phyloP scores from a whole-genome alignment of 768 basidiomycete species.

The Clitopilus passeckerianus region DNA sequence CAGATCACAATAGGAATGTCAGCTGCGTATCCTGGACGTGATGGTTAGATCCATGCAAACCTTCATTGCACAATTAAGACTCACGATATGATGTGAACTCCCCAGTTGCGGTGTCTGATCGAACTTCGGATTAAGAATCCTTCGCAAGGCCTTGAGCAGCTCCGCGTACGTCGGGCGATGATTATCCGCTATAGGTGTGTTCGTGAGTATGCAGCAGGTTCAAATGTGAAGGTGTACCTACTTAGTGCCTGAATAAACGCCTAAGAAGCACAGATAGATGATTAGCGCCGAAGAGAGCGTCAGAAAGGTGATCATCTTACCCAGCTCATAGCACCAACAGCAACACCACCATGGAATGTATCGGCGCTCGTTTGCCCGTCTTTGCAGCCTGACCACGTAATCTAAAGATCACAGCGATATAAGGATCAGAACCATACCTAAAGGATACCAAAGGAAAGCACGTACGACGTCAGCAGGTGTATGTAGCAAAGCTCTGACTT shows the following conservation, averaged over 20 bases:
- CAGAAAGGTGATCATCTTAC: slow-evolving; percentile 32
- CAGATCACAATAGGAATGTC: no score
- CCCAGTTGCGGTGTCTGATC: slow-evolving; percentile 72
- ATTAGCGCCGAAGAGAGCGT: not conserved
- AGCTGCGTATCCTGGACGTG: slow-evolving; percentile 27
- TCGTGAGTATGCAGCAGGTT: no score
- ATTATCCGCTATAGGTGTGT: slow-evolving; percentile 28
- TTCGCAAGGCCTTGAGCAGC: slow-evolving; percentile 55
- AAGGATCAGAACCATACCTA: not conserved
- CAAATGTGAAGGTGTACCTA: slow-evolving; percentile 12
- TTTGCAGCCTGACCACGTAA: slow-evolving; percentile 68
- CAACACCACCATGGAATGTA: slow-evolving; percentile 55
- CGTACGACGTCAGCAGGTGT: slow-evolving; percentile 68
- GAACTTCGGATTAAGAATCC: slow-evolving; percentile 37
- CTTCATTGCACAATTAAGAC: slow-evolving; percentile 7
- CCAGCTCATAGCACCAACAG: slow-evolving; percentile 78
- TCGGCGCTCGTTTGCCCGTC: slow-evolving; percentile 74
- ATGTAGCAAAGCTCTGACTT: slow-evolving; percentile 33
- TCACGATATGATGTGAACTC: slow-evolving; percentile 64
- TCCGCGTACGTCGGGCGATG: slow-evolving; percentile 64
- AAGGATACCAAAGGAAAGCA: not conserved
- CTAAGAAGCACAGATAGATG: slow-evolving; percentile 23
- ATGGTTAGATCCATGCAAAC: no score
- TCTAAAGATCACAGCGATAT: slow-evolving; percentile 26
- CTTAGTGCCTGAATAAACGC: slow-evolving; percentile 56